Evolutionary conservation across 2,329 filamentous ascomycete genomes (phyloP).

Genomic region (Thelonectria blattea): DNA sequence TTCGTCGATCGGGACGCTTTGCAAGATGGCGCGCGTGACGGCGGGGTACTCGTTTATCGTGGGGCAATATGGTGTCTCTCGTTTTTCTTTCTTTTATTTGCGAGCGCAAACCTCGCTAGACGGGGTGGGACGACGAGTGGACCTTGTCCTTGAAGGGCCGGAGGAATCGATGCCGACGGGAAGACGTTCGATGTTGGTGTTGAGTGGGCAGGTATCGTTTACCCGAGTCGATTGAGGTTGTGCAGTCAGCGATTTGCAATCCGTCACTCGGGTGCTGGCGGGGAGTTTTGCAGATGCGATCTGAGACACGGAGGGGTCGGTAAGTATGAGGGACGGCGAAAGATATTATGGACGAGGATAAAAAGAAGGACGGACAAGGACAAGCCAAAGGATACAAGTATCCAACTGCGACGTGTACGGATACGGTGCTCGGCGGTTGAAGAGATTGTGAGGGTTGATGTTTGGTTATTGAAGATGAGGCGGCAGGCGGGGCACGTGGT

Average conservation of each 20-base stretch:
- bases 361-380: not conserved
- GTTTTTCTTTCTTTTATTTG: constrained; percentile 20
- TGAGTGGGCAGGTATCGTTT: not conserved
- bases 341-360: too few species aligned
- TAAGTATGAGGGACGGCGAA: too few species aligned
- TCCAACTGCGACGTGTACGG: not conserved
- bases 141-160: constrained; percentile 29
- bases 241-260: not conserved
- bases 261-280: too few species aligned
- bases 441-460: not conserved
- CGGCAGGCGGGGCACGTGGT: not conserved
- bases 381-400: not conserved
- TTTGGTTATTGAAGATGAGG: not conserved
- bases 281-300: not conserved
- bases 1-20: constrained; percentile 30
- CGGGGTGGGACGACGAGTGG: constrained; percentile 37
- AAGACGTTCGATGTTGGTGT: not conserved
- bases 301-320: not conserved
- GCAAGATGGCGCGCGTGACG: constrained; percentile 9
- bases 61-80: constrained; percentile 7
- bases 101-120: constrained; percentile 35
- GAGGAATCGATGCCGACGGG: constrained; percentile 13
- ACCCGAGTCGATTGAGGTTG: not conserved
- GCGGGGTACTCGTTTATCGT: constrained; percentile 20
- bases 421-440: not conserved